Conservation (phyloP, 1,284 basidiomycete species). For the Marasmius tenuissimus region DNA sequence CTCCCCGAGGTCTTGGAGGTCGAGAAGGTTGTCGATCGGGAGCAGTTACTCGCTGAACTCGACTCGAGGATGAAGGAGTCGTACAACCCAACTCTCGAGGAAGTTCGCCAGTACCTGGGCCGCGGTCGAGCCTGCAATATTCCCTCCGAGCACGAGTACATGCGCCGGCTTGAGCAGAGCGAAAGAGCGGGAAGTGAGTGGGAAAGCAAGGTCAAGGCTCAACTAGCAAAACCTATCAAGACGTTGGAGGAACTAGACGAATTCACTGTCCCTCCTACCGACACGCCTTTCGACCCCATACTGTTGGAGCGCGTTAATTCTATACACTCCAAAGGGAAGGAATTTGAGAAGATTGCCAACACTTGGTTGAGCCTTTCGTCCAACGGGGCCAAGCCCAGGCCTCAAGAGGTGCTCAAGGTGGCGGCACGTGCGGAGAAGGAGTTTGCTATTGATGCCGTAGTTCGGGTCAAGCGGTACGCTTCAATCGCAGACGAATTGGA, state of each 20-base stretch:
- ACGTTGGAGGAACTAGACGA: conserved; percentile 73
- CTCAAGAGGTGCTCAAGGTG: conserved; percentile 65
- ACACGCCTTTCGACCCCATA: conserved; percentile 62
- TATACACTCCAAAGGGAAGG: conserved; percentile 64
- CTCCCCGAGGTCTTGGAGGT: conserved; percentile 75
- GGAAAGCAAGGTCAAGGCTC: conserved; percentile 63
- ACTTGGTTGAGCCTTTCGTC: conserved; percentile 61
- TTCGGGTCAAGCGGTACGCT: conserved; percentile 65
- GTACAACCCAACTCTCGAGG: conserved; percentile 59
- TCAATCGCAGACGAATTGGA: conserved; percentile 75
- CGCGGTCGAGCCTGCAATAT: conserved; percentile 72
- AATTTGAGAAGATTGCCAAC: conserved; percentile 75
- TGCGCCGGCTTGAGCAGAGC: conserved; percentile 57
- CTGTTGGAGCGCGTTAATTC: conserved; percentile 60
- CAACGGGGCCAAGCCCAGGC: conserved; percentile 54
- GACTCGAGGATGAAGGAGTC: conserved; percentile 63
- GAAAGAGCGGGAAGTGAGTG: conserved; percentile 65
- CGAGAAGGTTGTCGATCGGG: conserved; percentile 73
- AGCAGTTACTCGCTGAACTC: conserved; percentile 68
- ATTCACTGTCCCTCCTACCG: conserved; percentile 57
- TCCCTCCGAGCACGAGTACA: conserved; percentile 56
- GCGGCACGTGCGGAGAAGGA: conserved; percentile 72
- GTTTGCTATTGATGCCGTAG: conserved; percentile 63
- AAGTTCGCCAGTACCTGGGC: conserved; percentile 64
- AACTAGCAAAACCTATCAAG: conserved; percentile 66